Evolutionary conservation across 2,329 filamentous ascomycete genomes (phyloP).

Genomic region (Orbilia quercus): DNA sequence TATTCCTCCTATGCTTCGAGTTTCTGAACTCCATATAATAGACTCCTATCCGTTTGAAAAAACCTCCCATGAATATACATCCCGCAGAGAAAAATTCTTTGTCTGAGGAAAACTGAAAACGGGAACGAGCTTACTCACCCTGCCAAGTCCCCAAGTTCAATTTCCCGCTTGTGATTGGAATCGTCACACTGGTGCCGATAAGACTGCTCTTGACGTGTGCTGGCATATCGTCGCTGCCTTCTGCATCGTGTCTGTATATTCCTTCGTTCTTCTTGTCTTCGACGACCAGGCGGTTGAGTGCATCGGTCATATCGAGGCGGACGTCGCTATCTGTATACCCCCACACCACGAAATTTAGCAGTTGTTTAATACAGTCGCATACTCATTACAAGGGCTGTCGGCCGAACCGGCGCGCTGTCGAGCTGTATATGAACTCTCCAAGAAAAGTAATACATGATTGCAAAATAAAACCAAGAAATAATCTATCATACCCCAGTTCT

Average conservation of each 20-base stretch:
- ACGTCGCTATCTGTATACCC: slow-evolving; percentile 71
- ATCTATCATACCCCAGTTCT: slow-evolving; percentile 78
- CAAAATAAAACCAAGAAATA: slow-evolving; percentile 62
- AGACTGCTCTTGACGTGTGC: slow-evolving; percentile 94
- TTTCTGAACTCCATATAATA: slow-evolving; percentile 93
- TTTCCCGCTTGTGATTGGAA: slow-evolving; percentile 88
- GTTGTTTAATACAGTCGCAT: too few relatives aligned
- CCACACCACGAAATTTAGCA: not conserved
- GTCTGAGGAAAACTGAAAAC: slow-evolving; percentile 1
- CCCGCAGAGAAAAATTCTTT: not conserved
- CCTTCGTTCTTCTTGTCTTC: slow-evolving; percentile 78
- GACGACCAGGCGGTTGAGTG: slow-evolving; percentile 87
- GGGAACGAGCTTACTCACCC: slow-evolving; percentile 62
- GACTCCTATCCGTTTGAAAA: slow-evolving; percentile 69
- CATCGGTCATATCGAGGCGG: slow-evolving; percentile 91
- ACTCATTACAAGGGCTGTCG: too few relatives aligned
- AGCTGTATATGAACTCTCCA: too few relatives aligned
- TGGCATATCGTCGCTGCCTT: slow-evolving; percentile 94
- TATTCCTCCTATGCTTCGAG: slow-evolving; percentile 78
- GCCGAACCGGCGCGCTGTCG: too few relatives aligned
- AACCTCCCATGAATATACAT: not conserved
- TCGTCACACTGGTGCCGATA: slow-evolving; percentile 86
- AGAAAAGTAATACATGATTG: too few relatives aligned
- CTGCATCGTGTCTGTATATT: slow-evolving; percentile 86
- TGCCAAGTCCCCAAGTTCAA: slow-evolving; percentile 81